A percentile compares a stretch with the other conserved stretches of the same genome.
Conservation (phyloP, 2,329 filamentous ascomycete genomes). For the Huntiella bhutanensis region DNA sequence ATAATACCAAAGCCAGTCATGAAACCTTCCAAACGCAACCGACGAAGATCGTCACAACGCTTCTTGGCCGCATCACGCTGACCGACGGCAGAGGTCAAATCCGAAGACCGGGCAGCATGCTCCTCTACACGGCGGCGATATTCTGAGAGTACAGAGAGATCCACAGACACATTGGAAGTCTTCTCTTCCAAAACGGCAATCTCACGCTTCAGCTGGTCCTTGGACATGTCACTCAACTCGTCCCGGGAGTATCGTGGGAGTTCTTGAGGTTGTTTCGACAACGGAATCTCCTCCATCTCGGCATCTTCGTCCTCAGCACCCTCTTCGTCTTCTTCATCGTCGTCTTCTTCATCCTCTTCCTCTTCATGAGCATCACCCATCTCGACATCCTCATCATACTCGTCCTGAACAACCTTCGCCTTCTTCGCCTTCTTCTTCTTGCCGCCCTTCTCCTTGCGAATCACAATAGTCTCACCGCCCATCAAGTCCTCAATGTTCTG, state of each 20-base stretch:
- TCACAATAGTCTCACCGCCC: slow-evolving; percentile 17
- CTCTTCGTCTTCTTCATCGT: slow-evolving; percentile 11
- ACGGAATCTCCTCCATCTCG: slow-evolving; percentile 15
- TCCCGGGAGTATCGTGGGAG: slow-evolving; percentile 63
- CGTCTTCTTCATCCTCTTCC: slow-evolving; percentile 16
- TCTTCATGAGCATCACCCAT: slow-evolving; percentile 14
- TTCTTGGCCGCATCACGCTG: slow-evolving; percentile 77
- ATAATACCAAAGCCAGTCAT: slow-evolving; percentile 96
- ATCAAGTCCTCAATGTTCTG: slow-evolving; percentile 61
- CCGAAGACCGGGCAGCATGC: slow-evolving; percentile 60
- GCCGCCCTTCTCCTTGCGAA: slow-evolving; percentile 2
- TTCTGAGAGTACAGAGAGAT: slow-evolving; percentile 72
- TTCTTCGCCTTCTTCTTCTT: slow-evolving; percentile 7
- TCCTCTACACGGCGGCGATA: slow-evolving; percentile 76
- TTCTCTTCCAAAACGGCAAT: slow-evolving; percentile 45
- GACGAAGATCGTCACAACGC: slow-evolving; percentile 77
- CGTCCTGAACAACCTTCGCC: slow-evolving; percentile 4
- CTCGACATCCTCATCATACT: slow-evolving; percentile 15
- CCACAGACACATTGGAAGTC: slow-evolving; percentile 71
- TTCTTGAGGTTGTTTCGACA: slow-evolving; percentile 27
- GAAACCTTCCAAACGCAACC: slow-evolving; percentile 82
- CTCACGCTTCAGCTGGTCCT: slow-evolving; percentile 40
- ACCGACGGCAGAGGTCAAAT: slow-evolving; percentile 59
- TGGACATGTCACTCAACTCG: slow-evolving; percentile 47
- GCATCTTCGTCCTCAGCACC: slow-evolving; percentile 14